Evolutionary conservation across 2,329 filamentous ascomycete species (phyloP), one percentile per base, ranked within the genome.

Genomic region (Ophiostoma pallidulum): DNA sequence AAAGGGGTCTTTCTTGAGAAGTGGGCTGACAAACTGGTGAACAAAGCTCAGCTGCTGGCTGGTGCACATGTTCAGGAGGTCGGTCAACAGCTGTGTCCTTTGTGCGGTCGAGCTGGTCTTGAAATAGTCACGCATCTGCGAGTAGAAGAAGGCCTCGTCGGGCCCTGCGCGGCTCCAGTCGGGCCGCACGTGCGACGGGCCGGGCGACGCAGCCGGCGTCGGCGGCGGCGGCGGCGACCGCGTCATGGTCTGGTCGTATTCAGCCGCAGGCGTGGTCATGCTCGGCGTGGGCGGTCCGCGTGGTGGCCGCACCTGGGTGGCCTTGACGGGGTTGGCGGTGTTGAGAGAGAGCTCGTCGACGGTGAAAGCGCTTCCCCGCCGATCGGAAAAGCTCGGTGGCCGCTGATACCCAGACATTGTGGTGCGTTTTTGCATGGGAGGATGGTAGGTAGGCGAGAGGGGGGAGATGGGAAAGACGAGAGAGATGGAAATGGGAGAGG

Each of bases 1-100:
- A 60, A 98, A 97, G 0, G 92, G 92, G 62, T 98, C 92, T 64
- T 96, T 95, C 67, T 96, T 96, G 54, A 98, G 69, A 53, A 94
- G 70, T 24, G 92, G 92, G 63, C 88, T 91, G 57, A 98, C 91
- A 65, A 95, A 94, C 63, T 94, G 88, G 57, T 94, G 88, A 18
- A 98, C 90, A 62, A 96, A 97, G 66, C 89, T 95, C 56, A 98
- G 73, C 64, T 94, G 85, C 60, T 94, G 89, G 58, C 87, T 96
- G 57, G 94, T 94, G 69, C 92, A 98, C 57, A 95, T 77, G 60
- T 94, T 94, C 54, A 98, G 71, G 49, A 98, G 72, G 62, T 95
- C 90, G 43, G 87, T 87, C 50, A 98, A 71, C 58, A 94, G 78
- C 33, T 86, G 78, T 58, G 89, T 86, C 49, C 86, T 80, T 65